These are phyloP conservation scores for Fusarium sp. DNA, from an alignment of 2,329 filamentous ascomycete genomes.

Conservation along the genomic window DNA sequence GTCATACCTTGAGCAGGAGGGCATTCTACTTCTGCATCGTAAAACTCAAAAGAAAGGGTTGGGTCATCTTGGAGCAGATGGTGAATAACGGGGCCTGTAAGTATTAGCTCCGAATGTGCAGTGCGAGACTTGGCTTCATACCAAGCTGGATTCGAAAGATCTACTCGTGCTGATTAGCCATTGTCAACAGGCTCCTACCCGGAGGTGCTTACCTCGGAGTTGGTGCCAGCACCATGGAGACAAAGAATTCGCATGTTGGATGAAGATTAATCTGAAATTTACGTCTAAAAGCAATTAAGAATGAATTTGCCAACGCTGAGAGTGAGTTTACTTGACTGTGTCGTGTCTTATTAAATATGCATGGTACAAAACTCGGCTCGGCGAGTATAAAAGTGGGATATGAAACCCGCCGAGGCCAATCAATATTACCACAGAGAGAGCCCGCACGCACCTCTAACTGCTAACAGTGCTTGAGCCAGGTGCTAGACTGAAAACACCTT, in stretches of 20 bases:
- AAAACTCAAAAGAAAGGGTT: background rate
- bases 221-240: background rate
- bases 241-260: background rate
- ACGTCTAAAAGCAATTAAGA: background rate
- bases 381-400: background rate
- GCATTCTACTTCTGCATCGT: background rate
- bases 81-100: background rate
- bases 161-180: background rate
- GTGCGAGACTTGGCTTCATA: background rate
- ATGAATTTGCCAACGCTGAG: background rate
- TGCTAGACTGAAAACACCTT: background rate
- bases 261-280: background rate
- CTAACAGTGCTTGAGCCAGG: background rate
- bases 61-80: background rate
- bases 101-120: background rate
- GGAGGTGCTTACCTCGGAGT: background rate
- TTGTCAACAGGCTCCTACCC: background rate
- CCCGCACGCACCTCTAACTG: background rate
- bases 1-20: background rate
- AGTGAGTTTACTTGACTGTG: background rate
- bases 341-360: background rate
- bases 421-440: background rate
- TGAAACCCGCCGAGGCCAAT: background rate
- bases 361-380: background rate
- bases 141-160: slow-evolving; percentile 4